Conservation (phyloP, 2,329 filamentous ascomycete species). For the Ustilaginoidea virens region DNA sequence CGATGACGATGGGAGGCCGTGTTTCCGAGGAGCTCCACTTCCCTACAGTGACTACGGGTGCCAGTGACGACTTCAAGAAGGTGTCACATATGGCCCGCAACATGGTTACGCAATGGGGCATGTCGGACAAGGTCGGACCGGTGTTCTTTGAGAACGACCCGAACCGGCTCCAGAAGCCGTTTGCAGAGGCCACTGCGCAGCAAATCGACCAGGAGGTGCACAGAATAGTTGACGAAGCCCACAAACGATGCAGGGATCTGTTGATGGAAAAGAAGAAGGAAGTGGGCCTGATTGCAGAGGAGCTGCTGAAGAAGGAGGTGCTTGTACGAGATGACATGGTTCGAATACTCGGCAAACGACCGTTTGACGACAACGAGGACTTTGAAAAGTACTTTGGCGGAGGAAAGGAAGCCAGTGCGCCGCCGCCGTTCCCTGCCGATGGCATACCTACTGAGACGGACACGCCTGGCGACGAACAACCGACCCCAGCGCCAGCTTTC, state of each 20-base stretch:
- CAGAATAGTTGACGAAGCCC: conserved; percentile 81
- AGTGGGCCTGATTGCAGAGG: conserved; percentile 80
- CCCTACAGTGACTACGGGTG: conserved; percentile 86
- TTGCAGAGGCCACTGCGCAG: conserved; percentile 85
- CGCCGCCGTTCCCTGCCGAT: conserved; percentile 37
- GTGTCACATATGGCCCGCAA: conserved; percentile 89
- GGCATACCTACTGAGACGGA: no score
- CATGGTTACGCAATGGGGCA: conserved; percentile 99
- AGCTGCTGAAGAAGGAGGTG: conserved; percentile 83
- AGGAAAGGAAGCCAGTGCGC: conserved; percentile 37
- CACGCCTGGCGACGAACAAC: conserved; percentile 18
- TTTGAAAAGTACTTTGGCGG: conserved; percentile 88
- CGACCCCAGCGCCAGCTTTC: conserved; percentile 24
- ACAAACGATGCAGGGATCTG: conserved; percentile 76
- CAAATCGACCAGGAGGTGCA: conserved; percentile 86
- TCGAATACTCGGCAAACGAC: conserved; percentile 66
- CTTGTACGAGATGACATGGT: conserved; percentile 86
- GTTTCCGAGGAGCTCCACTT: conserved; percentile 96
- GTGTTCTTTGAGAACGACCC: conserved; percentile 79
- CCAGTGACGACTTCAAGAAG: conserved; percentile 96
- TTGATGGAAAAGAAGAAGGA: conserved; percentile 76
- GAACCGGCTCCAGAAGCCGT: conserved; percentile 81
- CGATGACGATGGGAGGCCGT: conserved; percentile 93
- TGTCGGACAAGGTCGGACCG: conserved; percentile 88
- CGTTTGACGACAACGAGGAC: conserved; percentile 78